Conservation (phyloP, 2,329 filamentous ascomycete genomes). For the Cladosporium sp. region DNA sequence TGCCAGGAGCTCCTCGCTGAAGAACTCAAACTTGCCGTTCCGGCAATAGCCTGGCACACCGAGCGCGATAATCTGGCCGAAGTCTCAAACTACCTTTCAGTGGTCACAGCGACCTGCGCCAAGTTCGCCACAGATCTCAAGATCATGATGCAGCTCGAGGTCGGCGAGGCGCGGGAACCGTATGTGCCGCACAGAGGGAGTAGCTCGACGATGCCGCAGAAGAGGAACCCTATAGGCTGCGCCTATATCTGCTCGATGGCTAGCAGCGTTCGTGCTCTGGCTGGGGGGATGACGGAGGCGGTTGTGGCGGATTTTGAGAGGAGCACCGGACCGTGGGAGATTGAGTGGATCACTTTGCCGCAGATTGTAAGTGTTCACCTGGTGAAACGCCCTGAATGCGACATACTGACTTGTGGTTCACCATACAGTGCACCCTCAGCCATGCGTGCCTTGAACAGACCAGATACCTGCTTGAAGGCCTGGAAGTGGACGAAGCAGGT, state of each 20-base stretch:
- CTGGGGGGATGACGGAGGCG: not conserved
- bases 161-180: slow-evolving; percentile 32
- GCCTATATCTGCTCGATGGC: not conserved
- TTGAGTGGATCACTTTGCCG: not conserved
- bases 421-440: not conserved
- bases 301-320: not conserved
- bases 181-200: slow-evolving; percentile 48
- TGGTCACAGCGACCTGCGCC: slow-evolving; percentile 33
- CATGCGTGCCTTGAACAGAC: not conserved
- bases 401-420: not conserved
- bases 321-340: not conserved
- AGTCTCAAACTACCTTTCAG: slow-evolving; percentile 26
- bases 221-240: not conserved
- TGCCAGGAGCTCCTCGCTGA: not conserved
- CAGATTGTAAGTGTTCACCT: not conserved
- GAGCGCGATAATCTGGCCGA: slow-evolving; percentile 30
- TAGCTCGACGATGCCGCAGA: not conserved
- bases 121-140: slow-evolving; percentile 35
- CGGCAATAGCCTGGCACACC: not conserved
- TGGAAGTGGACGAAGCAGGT: not conserved
- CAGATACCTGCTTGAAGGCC: not conserved
- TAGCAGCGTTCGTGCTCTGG: not conserved
- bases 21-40: not conserved
- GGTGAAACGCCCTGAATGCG: not conserved
- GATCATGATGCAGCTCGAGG: slow-evolving; percentile 34